phyloP scores from a whole-genome alignment of 441 rosid genomes.

The Jatropha podagrica region DNA sequence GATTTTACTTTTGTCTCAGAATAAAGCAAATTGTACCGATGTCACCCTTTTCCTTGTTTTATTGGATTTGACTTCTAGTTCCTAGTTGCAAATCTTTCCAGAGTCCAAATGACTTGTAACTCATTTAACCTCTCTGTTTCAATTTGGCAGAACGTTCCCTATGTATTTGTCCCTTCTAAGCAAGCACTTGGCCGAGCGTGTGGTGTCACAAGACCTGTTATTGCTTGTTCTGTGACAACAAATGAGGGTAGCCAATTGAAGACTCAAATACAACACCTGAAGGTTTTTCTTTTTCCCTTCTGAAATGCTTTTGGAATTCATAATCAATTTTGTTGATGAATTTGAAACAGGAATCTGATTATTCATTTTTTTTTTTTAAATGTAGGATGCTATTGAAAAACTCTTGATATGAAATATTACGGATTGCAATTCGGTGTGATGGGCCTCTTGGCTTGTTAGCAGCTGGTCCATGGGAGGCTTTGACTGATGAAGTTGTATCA shows the following conservation, averaged over 20 bases:
- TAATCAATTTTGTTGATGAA: background rate
- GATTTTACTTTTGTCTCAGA: background rate
- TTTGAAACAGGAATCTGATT: background rate
- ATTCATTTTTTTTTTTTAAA: background rate
- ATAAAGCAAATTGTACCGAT: background rate
- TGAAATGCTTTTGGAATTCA: background rate
- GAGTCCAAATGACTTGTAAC: background rate
- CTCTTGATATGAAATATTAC: slow-evolving; percentile 54
- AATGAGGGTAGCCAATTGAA: slow-evolving; percentile 87
- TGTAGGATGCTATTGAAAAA: slow-evolving; percentile 97
- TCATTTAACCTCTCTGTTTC: background rate
- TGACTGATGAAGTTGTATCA: slow-evolving; percentile 65
- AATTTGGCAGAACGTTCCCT: slow-evolving; percentile 79
- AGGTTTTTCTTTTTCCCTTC: slow-evolving; percentile 37
- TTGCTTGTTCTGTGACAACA: slow-evolving; percentile 84
- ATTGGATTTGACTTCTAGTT: background rate
- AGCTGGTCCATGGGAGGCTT: slow-evolving; percentile 57
- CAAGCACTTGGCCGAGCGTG: slow-evolving; percentile 96
- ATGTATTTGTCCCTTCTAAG: slow-evolving; percentile 94
- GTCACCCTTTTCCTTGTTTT: background rate
- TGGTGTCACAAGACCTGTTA: slow-evolving; percentile 97
- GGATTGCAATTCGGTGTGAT: slow-evolving; percentile 66
- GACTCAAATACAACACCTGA: slow-evolving; percentile 79
- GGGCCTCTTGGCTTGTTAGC: slow-evolving; percentile 57
- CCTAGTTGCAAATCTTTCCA: background rate